These are phyloP conservation scores for Colletotrichum eremochloae DNA, from an alignment of 2,329 filamentous ascomycete species.

Conservation along the genomic window DNA sequence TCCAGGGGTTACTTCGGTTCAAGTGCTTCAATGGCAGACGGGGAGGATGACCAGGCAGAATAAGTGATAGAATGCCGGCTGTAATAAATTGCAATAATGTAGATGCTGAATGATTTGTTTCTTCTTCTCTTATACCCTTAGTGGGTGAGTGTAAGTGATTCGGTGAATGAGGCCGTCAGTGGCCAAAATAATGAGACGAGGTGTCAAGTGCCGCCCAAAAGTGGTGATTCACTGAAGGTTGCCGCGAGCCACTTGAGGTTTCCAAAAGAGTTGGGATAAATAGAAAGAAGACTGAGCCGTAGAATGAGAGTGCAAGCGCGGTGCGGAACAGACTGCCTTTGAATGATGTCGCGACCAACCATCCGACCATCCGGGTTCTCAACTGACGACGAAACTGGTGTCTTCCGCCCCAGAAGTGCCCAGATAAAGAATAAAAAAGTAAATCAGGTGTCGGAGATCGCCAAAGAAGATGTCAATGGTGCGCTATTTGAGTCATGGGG, in stretches of 20 bases:
- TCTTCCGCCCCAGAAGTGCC: slow-evolving; percentile 34
- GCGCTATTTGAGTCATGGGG: slow-evolving; percentile 17
- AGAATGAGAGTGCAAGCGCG: slow-evolving; percentile 5
- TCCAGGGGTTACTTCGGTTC: not conserved
- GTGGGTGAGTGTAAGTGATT: slow-evolving; percentile 2
- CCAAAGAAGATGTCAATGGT: not conserved
- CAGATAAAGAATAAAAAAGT: not conserved
- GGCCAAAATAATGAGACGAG: not conserved
- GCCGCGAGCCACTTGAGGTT: not conserved
- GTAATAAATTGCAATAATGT: not conserved
- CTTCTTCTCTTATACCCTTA: not conserved
- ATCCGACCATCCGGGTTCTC: slow-evolving; percentile 41
- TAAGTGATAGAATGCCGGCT: not conserved
- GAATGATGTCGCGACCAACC: slow-evolving; percentile 30
- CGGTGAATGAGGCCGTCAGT: not conserved
- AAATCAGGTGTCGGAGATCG: slow-evolving; percentile 14
- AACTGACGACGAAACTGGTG: slow-evolving; percentile 26
- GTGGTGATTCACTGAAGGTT: slow-evolving; percentile 1
- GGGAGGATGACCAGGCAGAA: not conserved
- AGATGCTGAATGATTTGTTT: not conserved
- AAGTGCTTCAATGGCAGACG: not conserved
- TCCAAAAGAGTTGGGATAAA: not conserved
- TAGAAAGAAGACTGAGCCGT: slow-evolving; percentile 9
- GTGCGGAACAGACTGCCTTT: slow-evolving; percentile 36
- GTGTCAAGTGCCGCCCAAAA: not conserved